Base-by-base conservation (phyloP, 2,329 filamentous ascomycete genomes). In the Nannizziopsis barbatae region DNA sequence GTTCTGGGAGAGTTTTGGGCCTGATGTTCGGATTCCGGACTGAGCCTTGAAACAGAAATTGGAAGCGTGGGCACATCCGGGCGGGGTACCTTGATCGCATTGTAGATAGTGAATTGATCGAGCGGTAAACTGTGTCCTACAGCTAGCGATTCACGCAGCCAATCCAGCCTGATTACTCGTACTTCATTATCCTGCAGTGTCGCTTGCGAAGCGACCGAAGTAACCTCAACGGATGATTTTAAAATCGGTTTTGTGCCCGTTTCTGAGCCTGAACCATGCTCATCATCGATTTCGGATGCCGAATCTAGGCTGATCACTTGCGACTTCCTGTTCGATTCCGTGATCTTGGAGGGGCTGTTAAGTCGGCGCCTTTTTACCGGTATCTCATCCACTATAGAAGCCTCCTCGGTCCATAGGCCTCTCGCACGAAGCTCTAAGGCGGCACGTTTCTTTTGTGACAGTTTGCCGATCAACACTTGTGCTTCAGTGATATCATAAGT, bases 401-500 rank as follows among this genome's bases (percentile, higher is more conserved):
- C 46, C 43, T 71, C 65, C 45, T 73, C 62, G 37, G 68, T 70
- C 62, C 64, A 68, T 2, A 95, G 56, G 11, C 79, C 81, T 40
- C 78, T 75, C 5, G 77, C 75, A 46, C 86, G 75, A 52, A 96
- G 69, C 65, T 96, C 90, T 57, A 93, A 81, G 41, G 77, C 72
- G 0, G 86, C 86, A 14, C 90, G 76, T 57, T 79, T 75, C 54
- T 77, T 81, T 48, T 78, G 81, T 0, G 73, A 73, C 31, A 94
- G 74, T 55, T 81, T 86, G 1, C 84, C 87, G 27, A 96, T 62
- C 1, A 95, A 72, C 2, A 95, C 64, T 3, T 76, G 72, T 0
- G 87, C 87, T 63, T 90, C 83, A 11, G 72, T 71, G 45, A 83
- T 71, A 62, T 90, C 77, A 50, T 83, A 81, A 0, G 86, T 89